Evolutionary conservation across 768 basidiomycete genomes (phyloP), one percentile per base, ranked within the genome.

Genomic region (Tylopilus sp.): DNA sequence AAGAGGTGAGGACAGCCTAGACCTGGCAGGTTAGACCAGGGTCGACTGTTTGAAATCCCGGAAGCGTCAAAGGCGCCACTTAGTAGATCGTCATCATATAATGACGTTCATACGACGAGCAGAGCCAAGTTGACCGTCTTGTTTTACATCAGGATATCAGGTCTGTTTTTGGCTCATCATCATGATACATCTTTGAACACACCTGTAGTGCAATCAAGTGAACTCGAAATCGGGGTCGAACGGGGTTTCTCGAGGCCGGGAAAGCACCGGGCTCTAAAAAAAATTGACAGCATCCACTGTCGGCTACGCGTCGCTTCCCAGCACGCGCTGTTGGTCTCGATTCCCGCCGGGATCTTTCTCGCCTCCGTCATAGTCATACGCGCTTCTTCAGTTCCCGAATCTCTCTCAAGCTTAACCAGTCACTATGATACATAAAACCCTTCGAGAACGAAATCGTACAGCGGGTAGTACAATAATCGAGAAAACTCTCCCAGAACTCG

Each of bases 41-140:
- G 63, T 58, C 55, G 42, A 18, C 43, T 51, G 21, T 54, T 50
- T 51, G n/a, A 52, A 44, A 49, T 36, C 47, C 35, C 40, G 28
- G 7, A 8, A 7, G 28, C 5, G 25, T 22, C 10, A 6, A 33
- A 23, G 6, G 25, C 39, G 17, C 48, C 38, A 42, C 49, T 60
- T 53, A 40, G 50, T 50, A 50, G 59, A 58, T 47, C 52, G 40
- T 45, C 58, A 57, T 47, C 52, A 44, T 45, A n/a, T n/a, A n/a
- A 28, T 28, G 38, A 51, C 44, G 44, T 36, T 43, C 20, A 22
- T 18, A 10, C n/a, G 20, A 5, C n/a, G 36, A 38, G 33, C 20
- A 21, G 10, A 18, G 11, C 38, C 2, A 11, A 39, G 11, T 40
- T 40, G 22, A 11, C 22, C 22, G 15, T 23, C 11, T 11, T 21